These are phyloP conservation scores for Heterobasidion annosum DNA, from an alignment of 1,284 basidiomycete genomes.

Conservation along the genomic window DNA sequence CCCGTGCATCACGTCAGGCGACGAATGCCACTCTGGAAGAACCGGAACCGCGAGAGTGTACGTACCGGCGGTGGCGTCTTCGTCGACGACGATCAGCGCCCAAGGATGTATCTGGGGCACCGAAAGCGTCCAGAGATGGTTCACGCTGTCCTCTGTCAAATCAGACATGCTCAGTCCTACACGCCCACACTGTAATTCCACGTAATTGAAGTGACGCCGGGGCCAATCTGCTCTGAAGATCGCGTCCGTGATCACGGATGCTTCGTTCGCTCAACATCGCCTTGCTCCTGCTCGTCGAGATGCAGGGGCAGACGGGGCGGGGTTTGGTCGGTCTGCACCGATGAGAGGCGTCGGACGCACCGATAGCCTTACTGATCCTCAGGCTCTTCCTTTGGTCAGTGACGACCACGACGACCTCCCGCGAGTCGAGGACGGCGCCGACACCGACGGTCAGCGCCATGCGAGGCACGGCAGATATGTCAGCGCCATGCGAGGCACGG, in stretches of 20 bases:
- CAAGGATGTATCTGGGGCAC: slow-evolving; percentile 79
- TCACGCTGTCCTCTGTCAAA: slow-evolving; percentile 61
- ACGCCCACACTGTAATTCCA: no score
- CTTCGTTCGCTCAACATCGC: no score
- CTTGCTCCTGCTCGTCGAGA: no score
- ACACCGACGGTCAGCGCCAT: slow-evolving; percentile 92
- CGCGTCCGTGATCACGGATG: no score
- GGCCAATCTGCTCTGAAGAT: no score
- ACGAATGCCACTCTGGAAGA: no score
- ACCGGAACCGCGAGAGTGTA: background rate
- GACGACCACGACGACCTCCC: slow-evolving; percentile 81
- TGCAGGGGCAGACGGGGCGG: no score
- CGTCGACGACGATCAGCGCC: slow-evolving; percentile 81
- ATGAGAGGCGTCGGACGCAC: background rate
- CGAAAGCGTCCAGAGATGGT: slow-evolving; percentile 88
- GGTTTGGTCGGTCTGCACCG: no score
- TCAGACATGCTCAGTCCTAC: background rate
- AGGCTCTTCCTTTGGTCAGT: slow-evolving; percentile 82
- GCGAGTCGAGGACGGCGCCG: slow-evolving; percentile 74
- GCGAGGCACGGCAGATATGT: slow-evolving; percentile 72
- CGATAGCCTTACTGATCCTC: slow-evolving; percentile 81
- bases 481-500: slow-evolving; percentile 86
- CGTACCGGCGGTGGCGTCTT: slow-evolving; percentile 56
- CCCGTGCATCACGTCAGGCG: no score
- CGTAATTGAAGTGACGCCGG: no score